Conservation (phyloP, 2,329 filamentous ascomycete species). For the Zopfia rhizophila region DNA sequence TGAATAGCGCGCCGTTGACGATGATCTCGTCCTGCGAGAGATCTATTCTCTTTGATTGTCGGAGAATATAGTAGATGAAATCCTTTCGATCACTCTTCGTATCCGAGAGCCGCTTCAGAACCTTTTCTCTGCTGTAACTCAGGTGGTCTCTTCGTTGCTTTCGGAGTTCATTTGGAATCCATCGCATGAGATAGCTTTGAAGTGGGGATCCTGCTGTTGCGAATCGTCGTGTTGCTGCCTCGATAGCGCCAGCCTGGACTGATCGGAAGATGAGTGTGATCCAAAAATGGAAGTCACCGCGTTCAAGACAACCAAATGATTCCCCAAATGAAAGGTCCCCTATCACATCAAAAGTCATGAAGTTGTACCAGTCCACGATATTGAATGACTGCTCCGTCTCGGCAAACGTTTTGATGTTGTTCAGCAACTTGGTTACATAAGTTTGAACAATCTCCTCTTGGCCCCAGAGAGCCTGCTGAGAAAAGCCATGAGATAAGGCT, state of each 20-base stretch:
- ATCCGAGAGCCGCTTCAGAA: constrained; percentile 26
- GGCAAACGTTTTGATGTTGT: constrained; percentile 39
- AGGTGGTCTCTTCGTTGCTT: constrained; percentile 22
- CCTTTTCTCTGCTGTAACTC: constrained; percentile 24
- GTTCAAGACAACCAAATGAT: constrained; percentile 30
- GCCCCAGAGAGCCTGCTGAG: constrained; percentile 41
- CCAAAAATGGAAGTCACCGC: constrained; percentile 35
- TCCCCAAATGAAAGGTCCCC: constrained; percentile 41
- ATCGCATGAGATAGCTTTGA: constrained; percentile 25
- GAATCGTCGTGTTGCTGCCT: constrained; percentile 19
- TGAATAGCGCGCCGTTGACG: constrained; percentile 24
- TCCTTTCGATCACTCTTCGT: constrained; percentile 25
- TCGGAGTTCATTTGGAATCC: constrained; percentile 25
- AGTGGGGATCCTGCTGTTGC: constrained; percentile 17
- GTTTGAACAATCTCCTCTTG: constrained; percentile 45
- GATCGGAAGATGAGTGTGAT: constrained; percentile 22
- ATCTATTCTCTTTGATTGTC: constrained; percentile 20
- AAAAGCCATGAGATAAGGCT: constrained; percentile 46
- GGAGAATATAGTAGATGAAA: constrained; percentile 30
- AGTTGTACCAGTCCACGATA: constrained; percentile 37
- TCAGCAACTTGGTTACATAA: constrained; percentile 51
- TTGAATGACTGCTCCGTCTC: constrained; percentile 29
- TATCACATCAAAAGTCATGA: constrained; percentile 34
- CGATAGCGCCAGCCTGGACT: constrained; percentile 22
- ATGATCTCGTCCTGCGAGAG: constrained; percentile 29